Evolutionary conservation across 192 early-diverging fungal species (phyloP).

Genomic region (Thoreauomyces humboldtii): DNA sequence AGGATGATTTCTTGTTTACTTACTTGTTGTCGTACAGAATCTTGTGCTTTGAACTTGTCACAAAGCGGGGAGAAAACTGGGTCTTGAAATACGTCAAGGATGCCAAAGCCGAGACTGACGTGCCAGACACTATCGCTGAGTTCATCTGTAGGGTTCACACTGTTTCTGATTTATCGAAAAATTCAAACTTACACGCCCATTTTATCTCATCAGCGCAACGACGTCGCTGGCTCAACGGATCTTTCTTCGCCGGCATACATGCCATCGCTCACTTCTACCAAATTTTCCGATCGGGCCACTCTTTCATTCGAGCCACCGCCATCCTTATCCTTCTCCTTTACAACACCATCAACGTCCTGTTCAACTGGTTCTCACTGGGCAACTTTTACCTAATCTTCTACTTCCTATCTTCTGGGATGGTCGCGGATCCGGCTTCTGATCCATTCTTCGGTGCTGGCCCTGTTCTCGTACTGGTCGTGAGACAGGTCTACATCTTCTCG

Average conservation of each 20-base stretch:
- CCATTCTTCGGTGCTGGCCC: constrained; percentile 51
- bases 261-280: constrained; percentile 64
- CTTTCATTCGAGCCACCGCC: constrained; percentile 53
- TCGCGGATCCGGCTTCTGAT: constrained; percentile 38
- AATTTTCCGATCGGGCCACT: constrained; percentile 71
- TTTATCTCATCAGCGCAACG: constrained; percentile 49
- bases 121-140: constrained; percentile 70
- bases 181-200: background rate
- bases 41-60: constrained; percentile 80
- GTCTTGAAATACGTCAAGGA: constrained; percentile 66
- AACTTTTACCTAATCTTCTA: constrained; percentile 64
- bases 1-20: background rate
- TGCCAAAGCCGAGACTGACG: constrained; percentile 78
- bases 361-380: constrained; percentile 75
- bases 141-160: no score
- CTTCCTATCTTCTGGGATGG: constrained; percentile 36
- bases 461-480: constrained; percentile 33
- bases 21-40: constrained; percentile 58
- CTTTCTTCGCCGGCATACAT: constrained; percentile 80
- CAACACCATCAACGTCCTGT: constrained; percentile 59
- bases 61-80: constrained; percentile 72
- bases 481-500: constrained; percentile 42
- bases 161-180: constrained; percentile 23
- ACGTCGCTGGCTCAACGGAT: constrained; percentile 81
- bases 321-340: constrained; percentile 68